Evolutionary conservation across 257 asterid genomes (phyloP).

Genomic region (Scutellaria baicalensis): DNA sequence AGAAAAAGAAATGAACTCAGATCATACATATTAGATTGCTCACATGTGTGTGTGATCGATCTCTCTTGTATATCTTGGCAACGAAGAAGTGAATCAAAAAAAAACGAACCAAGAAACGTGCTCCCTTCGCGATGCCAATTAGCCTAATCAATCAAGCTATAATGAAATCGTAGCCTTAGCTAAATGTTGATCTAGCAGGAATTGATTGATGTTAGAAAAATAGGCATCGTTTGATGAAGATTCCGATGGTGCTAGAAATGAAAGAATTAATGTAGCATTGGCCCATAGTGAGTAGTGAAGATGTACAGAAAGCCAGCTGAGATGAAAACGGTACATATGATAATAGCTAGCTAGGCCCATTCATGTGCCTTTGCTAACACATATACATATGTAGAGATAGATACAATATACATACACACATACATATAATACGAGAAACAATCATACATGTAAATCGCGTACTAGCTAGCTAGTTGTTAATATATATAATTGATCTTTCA

Average conservation of each 20-base stretch:
- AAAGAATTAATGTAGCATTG: slow-evolving; percentile 23
- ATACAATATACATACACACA: no score
- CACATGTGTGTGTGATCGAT: slow-evolving; percentile 22
- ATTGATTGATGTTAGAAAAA: no score
- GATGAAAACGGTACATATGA: slow-evolving; percentile 19
- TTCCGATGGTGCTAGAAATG: background rate
- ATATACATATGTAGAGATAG: background rate
- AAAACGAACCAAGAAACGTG: slow-evolving; percentile 17
- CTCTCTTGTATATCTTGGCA: slow-evolving; percentile 7
- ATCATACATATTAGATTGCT: slow-evolving; percentile 6
- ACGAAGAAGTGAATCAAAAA: slow-evolving; percentile 1
- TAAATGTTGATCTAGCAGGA: no score
- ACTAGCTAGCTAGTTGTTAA: no score
- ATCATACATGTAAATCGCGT: no score
- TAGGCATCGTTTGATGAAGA: no score
- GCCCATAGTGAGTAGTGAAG: slow-evolving; percentile 20
- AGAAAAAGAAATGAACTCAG: background rate
- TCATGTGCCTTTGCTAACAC: slow-evolving; percentile 36
- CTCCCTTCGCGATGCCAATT: slow-evolving; percentile 12
- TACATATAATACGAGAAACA: no score
- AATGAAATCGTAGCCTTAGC: no score
- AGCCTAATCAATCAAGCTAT: slow-evolving; percentile 5
- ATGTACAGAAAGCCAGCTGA: slow-evolving; percentile 31
- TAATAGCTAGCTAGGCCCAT: slow-evolving; percentile 27
- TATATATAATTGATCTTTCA: background rate